These are phyloP conservation scores for Rhizopogon vinicolor DNA, from an alignment of 768 basidiomycete genomes.

Conservation along the genomic window DNA sequence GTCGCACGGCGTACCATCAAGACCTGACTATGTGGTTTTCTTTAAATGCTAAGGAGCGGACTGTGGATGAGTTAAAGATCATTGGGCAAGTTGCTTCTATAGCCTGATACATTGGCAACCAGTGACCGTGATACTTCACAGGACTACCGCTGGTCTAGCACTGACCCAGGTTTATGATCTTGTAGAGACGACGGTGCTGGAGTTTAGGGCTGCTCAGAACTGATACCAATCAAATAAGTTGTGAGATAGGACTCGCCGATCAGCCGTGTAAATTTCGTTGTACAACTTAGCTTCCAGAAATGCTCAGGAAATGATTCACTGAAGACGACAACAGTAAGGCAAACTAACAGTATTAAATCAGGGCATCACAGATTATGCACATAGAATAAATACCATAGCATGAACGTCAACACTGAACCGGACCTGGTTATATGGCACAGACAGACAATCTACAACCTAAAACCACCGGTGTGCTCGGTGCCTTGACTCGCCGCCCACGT, in stretches of 20 bases:
- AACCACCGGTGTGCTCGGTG: conserved; percentile 20
- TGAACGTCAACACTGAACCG: too few species aligned
- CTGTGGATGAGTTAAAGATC: neutral
- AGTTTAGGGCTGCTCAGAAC: neutral
- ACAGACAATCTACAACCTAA: neutral
- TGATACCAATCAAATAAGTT: neutral
- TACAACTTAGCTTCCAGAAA: too few species aligned
- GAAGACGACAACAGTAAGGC: neutral
- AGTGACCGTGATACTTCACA: neutral
- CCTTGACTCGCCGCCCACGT: conserved; percentile 26
- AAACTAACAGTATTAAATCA: neutral
- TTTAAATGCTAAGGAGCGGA: conserved; percentile 31
- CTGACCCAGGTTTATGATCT: conserved; percentile 24
- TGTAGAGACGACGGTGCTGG: conserved; percentile 15
- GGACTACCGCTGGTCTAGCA: conserved; percentile 14
- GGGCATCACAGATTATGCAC: neutral
- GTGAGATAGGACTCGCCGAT: too few species aligned
- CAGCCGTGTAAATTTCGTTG: neutral
- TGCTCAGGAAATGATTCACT: too few species aligned
- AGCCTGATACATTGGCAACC: neutral
- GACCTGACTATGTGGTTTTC: conserved; percentile 46
- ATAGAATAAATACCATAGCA: neutral
- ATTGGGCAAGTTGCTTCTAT: neutral
- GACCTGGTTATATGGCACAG: neutral
- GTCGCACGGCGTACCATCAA: conserved; percentile 34